phyloP scores from a whole-genome alignment of 2,329 filamentous ascomycete species.

The Colletotrichum liaoningense region DNA sequence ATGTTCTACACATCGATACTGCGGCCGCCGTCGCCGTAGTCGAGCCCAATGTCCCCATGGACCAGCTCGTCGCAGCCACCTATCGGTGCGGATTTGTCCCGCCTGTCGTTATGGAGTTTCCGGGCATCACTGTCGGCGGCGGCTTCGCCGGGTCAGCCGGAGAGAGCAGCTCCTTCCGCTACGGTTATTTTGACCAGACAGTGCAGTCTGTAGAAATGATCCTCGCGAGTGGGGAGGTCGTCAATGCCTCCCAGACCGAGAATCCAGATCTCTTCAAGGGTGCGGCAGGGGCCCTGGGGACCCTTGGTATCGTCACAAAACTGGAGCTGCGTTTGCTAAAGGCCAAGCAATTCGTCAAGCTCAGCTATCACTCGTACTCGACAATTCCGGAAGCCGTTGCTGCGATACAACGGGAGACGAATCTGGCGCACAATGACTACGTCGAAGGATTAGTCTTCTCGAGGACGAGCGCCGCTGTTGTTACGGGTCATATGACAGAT shows the following conservation, averaged over 20 bases:
- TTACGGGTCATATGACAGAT: slow-evolving; percentile 68
- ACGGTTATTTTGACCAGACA: slow-evolving; percentile 74
- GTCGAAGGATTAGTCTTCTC: slow-evolving; percentile 78
- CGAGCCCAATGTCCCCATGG: slow-evolving; percentile 79
- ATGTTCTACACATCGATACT: slow-evolving; percentile 71
- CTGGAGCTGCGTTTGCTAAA: slow-evolving; percentile 69
- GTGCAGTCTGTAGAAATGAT: slow-evolving; percentile 74
- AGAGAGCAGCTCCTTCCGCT: slow-evolving; percentile 75
- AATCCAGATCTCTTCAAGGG: slow-evolving; percentile 72
- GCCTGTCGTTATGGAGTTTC: slow-evolving; percentile 78
- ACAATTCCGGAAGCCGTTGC: slow-evolving; percentile 51
- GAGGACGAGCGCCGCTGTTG: slow-evolving; percentile 65
- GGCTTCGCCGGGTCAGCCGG: slow-evolving; percentile 75
- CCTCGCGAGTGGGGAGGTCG: slow-evolving; percentile 68
- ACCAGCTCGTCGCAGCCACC: slow-evolving; percentile 68
- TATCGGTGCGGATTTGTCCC: slow-evolving; percentile 68
- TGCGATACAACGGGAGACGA: slow-evolving; percentile 58
- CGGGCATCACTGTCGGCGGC: slow-evolving; percentile 77
- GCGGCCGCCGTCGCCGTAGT: slow-evolving; percentile 68
- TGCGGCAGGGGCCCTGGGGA: slow-evolving; percentile 74
- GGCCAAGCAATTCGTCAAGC: slow-evolving; percentile 65
- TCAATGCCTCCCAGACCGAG: slow-evolving; percentile 64
- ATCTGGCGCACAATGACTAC: slow-evolving; percentile 64
- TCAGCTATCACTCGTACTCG: slow-evolving; percentile 64
- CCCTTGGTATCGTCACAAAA: slow-evolving; percentile 73